Conservation (phyloP, 495 filamentous ascomycete genomes). For the Aspergillus diversus region DNA sequence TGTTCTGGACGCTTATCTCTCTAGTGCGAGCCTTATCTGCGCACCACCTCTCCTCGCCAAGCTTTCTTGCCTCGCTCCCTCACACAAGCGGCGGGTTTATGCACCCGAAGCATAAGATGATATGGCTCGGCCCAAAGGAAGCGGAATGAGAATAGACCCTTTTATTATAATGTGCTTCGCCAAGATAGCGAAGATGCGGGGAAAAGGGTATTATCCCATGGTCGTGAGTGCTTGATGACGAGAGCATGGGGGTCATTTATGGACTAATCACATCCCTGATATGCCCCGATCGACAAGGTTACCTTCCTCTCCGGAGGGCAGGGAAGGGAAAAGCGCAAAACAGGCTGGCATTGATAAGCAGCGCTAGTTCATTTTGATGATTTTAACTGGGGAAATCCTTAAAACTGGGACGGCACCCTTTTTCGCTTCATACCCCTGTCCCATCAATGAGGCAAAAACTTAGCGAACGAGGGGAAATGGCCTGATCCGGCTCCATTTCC, state of each 20-base stretch:
- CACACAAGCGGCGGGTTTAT: neutral
- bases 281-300: conserved; percentile 1
- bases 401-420: no score
- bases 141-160: neutral
- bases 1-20: neutral
- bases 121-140: neutral
- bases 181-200: neutral
- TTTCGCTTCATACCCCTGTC: no score
- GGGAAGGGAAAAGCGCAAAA: neutral
- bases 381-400: no score
- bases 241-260: neutral
- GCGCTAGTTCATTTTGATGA: neutral
- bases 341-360: conserved; percentile 3
- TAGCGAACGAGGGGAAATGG: neutral
- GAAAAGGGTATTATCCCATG: neutral
- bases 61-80: neutral
- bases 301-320: neutral
- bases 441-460: no score
- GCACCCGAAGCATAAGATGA: neutral
- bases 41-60: neutral
- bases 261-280: neutral
- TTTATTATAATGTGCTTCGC: neutral
- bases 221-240: neutral
- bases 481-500: neutral
- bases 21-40: neutral